These are phyloP conservation scores for Fusarium kyushuense DNA, from an alignment of 2,329 filamentous ascomycete species.

Conservation along the genomic window DNA sequence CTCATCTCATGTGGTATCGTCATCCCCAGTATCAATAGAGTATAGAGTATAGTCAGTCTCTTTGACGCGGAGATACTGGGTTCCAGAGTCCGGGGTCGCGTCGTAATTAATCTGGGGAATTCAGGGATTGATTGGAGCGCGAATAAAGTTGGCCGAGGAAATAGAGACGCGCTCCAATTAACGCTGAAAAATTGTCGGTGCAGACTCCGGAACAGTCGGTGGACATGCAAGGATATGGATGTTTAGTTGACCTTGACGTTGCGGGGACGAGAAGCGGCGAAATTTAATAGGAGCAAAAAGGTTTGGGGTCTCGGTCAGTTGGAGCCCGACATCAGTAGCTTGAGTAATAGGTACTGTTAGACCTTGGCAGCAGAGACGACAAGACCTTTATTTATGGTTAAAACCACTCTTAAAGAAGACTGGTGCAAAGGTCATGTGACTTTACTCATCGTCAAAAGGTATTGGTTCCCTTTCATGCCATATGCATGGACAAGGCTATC, in stretches of 20 bases:
- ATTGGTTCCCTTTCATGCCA: no score
- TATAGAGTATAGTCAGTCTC: neutral
- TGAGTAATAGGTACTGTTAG: no score
- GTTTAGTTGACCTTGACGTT: neutral
- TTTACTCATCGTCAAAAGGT: no score
- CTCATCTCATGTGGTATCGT: constrained; percentile 1
- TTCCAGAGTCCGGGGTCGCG: constrained; percentile 20
- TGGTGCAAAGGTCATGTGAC: no score
- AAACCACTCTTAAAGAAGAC: no score
- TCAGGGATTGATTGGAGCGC: constrained; percentile 36
- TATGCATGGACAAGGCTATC: no score
- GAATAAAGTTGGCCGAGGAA: constrained; percentile 1
- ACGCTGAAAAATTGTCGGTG: neutral
- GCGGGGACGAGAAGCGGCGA: constrained; percentile 20
- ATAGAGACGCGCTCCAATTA: constrained; percentile 35
- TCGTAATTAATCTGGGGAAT: constrained; percentile 29
- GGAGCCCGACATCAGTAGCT: constrained; percentile 30
- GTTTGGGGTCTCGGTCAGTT: constrained; percentile 6
- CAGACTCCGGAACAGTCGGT: constrained; percentile 16
- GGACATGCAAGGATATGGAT: constrained; percentile 19
- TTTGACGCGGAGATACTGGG: constrained; percentile 31
- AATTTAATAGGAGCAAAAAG: constrained; percentile 33
- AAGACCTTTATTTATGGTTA: no score
- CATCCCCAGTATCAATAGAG: neutral
- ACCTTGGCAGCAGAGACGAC: no score